Conservation (phyloP, 2,329 filamentous ascomycete genomes). For the Colletotrichum gloeosporioides region DNA sequence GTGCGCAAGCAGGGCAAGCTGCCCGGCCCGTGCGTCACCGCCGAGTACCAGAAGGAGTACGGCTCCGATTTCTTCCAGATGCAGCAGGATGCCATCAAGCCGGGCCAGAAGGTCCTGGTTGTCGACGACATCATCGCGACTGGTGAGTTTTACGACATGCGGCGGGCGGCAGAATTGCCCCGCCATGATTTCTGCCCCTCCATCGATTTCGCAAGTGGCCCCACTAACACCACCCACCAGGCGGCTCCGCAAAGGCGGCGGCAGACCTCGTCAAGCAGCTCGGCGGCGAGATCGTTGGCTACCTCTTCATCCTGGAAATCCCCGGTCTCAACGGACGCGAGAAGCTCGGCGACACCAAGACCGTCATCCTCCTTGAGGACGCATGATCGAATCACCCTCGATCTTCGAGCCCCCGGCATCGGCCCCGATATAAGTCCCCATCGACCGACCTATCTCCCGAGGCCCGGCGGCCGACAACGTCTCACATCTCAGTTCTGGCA, state of each 20-base stretch:
- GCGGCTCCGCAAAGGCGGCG: slow-evolving; percentile 88
- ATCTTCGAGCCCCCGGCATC: neutral
- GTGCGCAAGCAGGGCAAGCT: slow-evolving; percentile 97
- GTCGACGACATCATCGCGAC: slow-evolving; percentile 99
- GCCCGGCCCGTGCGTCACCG: slow-evolving; percentile 85
- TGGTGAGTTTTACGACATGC: slow-evolving; percentile 61
- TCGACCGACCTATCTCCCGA: neutral
- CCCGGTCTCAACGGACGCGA: slow-evolving; percentile 90
- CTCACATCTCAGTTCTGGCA: neutral
- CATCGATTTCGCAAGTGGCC: slow-evolving; percentile 19
- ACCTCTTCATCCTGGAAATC: slow-evolving; percentile 94
- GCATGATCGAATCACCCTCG: slow-evolving; percentile 31
- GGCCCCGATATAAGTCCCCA: neutral
- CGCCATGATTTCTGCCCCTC: neutral
- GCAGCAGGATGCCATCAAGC: slow-evolving; percentile 83
- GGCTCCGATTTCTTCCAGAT: slow-evolving; percentile 96
- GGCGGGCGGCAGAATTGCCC: neutral
- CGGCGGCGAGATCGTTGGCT: slow-evolving; percentile 85
- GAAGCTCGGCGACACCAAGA: slow-evolving; percentile 80
- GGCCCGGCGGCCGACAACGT: neutral
- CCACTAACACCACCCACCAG: slow-evolving; percentile 48
- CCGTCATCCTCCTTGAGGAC: slow-evolving; percentile 79
- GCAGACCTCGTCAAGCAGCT: slow-evolving; percentile 86
- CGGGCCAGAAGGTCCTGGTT: slow-evolving; percentile 87
- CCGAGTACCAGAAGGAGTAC: slow-evolving; percentile 93